Evolutionary conservation across 2,329 filamentous ascomycete species (phyloP).

Genomic region (Ilyonectria sp.): DNA sequence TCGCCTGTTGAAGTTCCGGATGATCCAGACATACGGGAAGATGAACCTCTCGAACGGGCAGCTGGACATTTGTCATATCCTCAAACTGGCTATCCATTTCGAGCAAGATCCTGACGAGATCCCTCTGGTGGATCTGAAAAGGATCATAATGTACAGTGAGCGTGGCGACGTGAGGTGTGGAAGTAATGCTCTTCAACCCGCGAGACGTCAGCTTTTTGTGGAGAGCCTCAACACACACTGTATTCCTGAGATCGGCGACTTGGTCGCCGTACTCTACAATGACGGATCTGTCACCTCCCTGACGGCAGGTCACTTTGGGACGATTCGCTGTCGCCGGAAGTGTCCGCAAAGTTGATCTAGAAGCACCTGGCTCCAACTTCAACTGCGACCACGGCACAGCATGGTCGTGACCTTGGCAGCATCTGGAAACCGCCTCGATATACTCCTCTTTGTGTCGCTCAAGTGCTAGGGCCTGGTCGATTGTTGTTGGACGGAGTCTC

Average conservation of each 20-base stretch:
- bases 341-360: too few species aligned
- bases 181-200: too few species aligned
- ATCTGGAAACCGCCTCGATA: too few species aligned
- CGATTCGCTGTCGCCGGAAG: slow-evolving; percentile 33
- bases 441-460: too few species aligned
- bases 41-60: slow-evolving; percentile 42
- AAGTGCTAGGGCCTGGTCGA: background rate
- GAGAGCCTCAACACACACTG: slow-evolving; percentile 40
- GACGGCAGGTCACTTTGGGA: slow-evolving; percentile 58
- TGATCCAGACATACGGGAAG: slow-evolving; percentile 52
- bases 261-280: slow-evolving; percentile 72
- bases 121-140: slow-evolving; percentile 24
- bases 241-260: slow-evolving; percentile 68
- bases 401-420: too few species aligned
- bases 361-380: too few species aligned
- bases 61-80: too few species aligned
- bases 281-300: slow-evolving; percentile 65
- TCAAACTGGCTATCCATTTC: slow-evolving; percentile 28
- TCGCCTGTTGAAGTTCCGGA: slow-evolving; percentile 51
- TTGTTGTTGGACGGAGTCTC: background rate
- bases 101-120: too few species aligned
- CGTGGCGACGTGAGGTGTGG: slow-evolving; percentile 33
- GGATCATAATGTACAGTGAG: slow-evolving; percentile 41
- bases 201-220: slow-evolving; percentile 18
- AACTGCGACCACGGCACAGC: too few species aligned